Evolutionary conservation across 768 basidiomycete genomes (phyloP).

Genomic region (Hebeloma cylindrosporum): DNA sequence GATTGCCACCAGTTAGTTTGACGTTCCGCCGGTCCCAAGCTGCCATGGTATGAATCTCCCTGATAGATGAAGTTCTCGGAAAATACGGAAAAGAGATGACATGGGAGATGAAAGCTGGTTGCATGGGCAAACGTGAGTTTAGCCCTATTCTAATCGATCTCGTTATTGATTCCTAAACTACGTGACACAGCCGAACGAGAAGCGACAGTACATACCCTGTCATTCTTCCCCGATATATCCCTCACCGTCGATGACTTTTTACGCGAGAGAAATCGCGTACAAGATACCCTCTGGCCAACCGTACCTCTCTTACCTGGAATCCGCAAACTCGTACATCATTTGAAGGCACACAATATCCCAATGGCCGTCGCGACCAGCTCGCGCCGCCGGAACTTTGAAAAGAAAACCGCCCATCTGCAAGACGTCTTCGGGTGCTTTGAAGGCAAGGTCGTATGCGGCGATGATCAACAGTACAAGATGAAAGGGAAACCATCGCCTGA

Average conservation of each 20-base stretch:
- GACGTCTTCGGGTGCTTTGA: constrained; percentile 63
- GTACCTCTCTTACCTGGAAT: constrained; percentile 76
- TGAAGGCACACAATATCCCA: constrained; percentile 65
- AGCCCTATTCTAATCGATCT: neutral
- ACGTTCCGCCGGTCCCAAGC: constrained; percentile 5
- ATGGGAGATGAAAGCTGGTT: constrained; percentile 86
- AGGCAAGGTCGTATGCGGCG: constrained; percentile 67
- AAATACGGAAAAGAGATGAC: constrained; percentile 76
- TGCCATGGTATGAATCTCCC: neutral
- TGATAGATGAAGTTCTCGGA: constrained; percentile 66
- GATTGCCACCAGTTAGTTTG: constrained; percentile 67
- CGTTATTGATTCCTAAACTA: neutral
- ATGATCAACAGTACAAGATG: constrained; percentile 56
- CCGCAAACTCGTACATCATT: constrained; percentile 64
- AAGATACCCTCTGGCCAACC: constrained; percentile 68
- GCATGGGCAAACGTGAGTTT: constrained; percentile 78
- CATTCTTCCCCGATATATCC: constrained; percentile 73
- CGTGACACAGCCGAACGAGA: constrained; percentile 56
- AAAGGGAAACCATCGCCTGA: constrained; percentile 82
- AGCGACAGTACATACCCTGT: constrained; percentile 66
- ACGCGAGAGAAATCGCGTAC: constrained; percentile 49
- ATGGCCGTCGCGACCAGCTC: constrained; percentile 85
- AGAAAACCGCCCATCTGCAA: constrained; percentile 65
- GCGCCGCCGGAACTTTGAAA: constrained; percentile 57
- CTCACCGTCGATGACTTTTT: constrained; percentile 64